Percentiles rank a stretch among this genome's conserved stretches.
Conservation (phyloP, 768 basidiomycete species). For the Suillus cothurnatus region DNA sequence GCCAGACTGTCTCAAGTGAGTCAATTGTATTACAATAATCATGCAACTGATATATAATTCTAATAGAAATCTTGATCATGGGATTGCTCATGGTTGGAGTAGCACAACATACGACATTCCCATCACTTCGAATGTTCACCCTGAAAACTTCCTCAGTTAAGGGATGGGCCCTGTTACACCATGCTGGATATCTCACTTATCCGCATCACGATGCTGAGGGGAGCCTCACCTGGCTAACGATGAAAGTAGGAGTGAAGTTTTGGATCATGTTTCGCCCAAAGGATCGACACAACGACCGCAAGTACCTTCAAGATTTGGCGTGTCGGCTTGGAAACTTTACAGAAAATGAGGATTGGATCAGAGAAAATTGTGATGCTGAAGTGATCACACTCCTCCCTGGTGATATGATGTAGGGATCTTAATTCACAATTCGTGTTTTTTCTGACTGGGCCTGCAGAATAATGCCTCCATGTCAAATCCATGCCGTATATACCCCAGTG, state of each 20-base stretch:
- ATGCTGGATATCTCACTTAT: constrained; percentile 14
- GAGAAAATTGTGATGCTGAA: background rate
- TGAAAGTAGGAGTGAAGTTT: background rate
- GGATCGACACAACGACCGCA: background rate
- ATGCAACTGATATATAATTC: background rate
- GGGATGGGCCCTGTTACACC: constrained; percentile 12
- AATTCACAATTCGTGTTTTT: too few relatives aligned
- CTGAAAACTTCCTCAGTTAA: background rate
- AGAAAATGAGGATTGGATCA: background rate
- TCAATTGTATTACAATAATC: accelerated
- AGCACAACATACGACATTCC: background rate
- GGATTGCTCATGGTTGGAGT: background rate
- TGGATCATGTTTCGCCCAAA: background rate
- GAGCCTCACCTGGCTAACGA: background rate
- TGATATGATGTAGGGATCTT: too few relatives aligned
- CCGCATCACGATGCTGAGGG: constrained; percentile 14
- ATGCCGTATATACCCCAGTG: constrained; percentile 11
- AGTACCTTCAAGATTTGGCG: background rate
- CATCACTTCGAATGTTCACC: background rate
- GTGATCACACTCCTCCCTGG: background rate
- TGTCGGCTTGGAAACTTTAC: background rate
- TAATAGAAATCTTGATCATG: background rate
- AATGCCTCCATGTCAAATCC: constrained; percentile 9
- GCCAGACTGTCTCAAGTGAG: background rate
- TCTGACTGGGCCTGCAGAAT: constrained; percentile 2